Conservation (phyloP, 345 rosid genomes). For the Eucalyptus cloeziana region DNA sequence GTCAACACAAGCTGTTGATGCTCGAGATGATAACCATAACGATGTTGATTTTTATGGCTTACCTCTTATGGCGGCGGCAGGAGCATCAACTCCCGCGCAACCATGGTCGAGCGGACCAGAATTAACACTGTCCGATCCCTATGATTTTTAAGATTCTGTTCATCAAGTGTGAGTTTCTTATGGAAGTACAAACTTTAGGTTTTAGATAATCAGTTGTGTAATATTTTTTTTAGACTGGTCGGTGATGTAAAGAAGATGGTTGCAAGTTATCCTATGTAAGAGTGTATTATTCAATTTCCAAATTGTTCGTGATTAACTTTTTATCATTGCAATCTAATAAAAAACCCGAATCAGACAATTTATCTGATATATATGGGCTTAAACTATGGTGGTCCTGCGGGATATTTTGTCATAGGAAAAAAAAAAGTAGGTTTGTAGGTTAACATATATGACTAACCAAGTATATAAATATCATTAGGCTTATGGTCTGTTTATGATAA, state of each 20-base stretch:
- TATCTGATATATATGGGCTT: rapidly evolving
- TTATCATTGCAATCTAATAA: rapidly evolving
- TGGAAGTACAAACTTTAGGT: neutral
- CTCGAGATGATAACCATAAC: neutral
- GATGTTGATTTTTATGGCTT: neutral
- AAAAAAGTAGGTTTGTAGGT: neutral
- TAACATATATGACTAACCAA: neutral
- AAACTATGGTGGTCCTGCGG: neutral
- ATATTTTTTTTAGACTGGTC: neutral
- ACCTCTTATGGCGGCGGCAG: neutral
- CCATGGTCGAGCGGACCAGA: neutral
- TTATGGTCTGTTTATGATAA: neutral
- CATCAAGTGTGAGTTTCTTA: neutral
- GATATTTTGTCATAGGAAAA: neutral
- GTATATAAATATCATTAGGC: neutral
- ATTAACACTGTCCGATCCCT: neutral
- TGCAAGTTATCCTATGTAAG: neutral
- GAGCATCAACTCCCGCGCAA: neutral
- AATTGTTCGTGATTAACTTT: neutral
- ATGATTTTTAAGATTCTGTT: neutral
- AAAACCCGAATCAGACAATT: neutral
- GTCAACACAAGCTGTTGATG: neutral
- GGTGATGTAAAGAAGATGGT: neutral
- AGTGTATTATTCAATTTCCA: neutral
- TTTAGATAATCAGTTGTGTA: rapidly evolving